phyloP scores from a whole-genome alignment of 192 early-diverging fungal genomes.

The Piromyces finnis region DNA sequence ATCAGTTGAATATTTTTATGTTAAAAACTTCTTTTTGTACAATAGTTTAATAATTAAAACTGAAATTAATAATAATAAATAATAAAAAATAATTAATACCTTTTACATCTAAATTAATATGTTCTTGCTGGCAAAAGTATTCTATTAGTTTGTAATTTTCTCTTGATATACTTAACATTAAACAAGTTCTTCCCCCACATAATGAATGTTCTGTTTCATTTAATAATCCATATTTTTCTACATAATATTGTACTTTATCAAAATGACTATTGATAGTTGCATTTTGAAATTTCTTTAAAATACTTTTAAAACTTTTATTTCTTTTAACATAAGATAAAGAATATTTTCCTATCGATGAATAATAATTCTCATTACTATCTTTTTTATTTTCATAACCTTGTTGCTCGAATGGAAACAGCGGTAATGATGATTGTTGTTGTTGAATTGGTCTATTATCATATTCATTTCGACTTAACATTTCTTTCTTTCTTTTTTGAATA shows the following conservation, averaged over 20 bases:
- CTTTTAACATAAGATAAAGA: neutral
- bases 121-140: neutral
- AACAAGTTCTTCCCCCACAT: neutral
- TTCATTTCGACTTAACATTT: neutral
- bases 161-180: neutral
- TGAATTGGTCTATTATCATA: neutral
- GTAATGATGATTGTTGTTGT: neutral
- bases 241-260: neutral
- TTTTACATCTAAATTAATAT: neutral
- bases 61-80: too few relatives aligned
- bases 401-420: neutral
- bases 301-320: neutral
- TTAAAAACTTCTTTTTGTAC: too few relatives aligned
- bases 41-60: too few relatives aligned
- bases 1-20: too few relatives aligned
- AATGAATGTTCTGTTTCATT: neutral
- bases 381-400: neutral
- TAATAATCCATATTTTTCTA: neutral
- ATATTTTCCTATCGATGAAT: neutral
- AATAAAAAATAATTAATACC: neutral
- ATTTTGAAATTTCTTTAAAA: neutral
- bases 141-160: neutral
- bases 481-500: too few relatives aligned
- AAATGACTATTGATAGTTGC: neutral
- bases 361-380: neutral